These are phyloP conservation scores for Solanum chaucha DNA, from an alignment of 257 asterid species.

Conservation along the genomic window DNA sequence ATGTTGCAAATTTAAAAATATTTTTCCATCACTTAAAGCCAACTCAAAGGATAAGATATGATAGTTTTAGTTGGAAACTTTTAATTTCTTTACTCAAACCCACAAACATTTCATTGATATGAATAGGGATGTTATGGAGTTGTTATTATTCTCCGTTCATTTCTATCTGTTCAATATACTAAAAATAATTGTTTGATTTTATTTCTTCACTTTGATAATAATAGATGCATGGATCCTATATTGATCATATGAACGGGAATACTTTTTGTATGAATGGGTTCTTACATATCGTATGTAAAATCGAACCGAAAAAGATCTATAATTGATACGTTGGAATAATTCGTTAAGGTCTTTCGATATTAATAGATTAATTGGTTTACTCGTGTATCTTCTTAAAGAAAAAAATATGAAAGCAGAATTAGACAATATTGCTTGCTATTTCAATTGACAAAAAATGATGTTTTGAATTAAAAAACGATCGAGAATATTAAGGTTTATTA, in stretches of 20 bases:
- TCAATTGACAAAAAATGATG: not conserved
- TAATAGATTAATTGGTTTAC: not conserved
- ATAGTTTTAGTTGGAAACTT: not conserved
- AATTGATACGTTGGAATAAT: no score
- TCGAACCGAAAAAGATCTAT: no score
- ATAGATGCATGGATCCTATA: no score
- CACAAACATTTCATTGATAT: not conserved
- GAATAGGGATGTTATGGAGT: not conserved
- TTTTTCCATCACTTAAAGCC: not conserved
- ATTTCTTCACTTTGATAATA: no score
- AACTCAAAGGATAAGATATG: not conserved
- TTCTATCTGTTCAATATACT: no score
- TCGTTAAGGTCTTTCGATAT: not conserved
- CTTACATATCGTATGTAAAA: not conserved
- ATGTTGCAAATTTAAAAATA: not conserved
- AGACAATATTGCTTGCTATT: not conserved
- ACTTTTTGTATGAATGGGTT: no score
- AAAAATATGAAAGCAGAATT: not conserved
- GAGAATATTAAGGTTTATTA: not conserved
- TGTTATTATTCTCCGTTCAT: no score
- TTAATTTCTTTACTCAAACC: not conserved
- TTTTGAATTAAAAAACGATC: not conserved
- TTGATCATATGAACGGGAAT: no score
- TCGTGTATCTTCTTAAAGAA: no score
- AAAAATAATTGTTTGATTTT: no score